Evolutionary conservation across 2,329 filamentous ascomycete genomes (phyloP).

Genomic region (Penicillium hordei): DNA sequence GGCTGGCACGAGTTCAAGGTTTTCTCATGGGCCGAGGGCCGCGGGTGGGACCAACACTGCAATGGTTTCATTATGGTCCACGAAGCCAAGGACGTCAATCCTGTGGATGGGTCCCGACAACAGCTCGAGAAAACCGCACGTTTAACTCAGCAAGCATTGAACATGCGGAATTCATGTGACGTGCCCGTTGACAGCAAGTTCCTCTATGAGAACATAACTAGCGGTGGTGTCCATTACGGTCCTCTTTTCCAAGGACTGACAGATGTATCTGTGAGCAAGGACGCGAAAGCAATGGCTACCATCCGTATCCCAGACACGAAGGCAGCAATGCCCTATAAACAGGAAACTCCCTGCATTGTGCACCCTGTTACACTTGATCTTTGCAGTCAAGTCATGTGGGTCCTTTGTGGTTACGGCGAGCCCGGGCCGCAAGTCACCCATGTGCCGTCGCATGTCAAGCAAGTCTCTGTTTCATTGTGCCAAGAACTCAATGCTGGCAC

Average conservation of each 20-base stretch:
- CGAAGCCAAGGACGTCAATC: slow-evolving; percentile 20
- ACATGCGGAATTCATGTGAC: slow-evolving; percentile 11
- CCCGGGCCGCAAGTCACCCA: slow-evolving; percentile 11
- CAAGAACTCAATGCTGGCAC: slow-evolving; percentile 10
- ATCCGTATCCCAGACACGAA: slow-evolving; percentile 19
- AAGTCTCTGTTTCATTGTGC: slow-evolving; percentile 12
- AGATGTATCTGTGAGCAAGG: slow-evolving; percentile 7
- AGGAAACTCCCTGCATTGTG: slow-evolving; percentile 17
- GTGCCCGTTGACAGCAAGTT: slow-evolving; percentile 6
- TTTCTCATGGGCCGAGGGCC: slow-evolving; percentile 25
- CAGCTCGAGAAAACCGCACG: neutral
- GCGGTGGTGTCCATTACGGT: slow-evolving; percentile 19
- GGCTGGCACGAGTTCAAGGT: slow-evolving; percentile 29
- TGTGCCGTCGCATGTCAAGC: slow-evolving; percentile 22
- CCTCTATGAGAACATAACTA: slow-evolving; percentile 19
- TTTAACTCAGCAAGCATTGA: neutral
- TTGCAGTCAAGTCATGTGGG: slow-evolving; percentile 22
- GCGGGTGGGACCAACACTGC: slow-evolving; percentile 27
- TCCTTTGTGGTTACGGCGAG: slow-evolving; percentile 17
- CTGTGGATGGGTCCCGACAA: slow-evolving; percentile 17
- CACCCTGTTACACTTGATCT: slow-evolving; percentile 22
- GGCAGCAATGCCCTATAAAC: slow-evolving; percentile 14
- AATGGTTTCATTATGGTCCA: slow-evolving; percentile 23
- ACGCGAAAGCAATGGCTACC: slow-evolving; percentile 12
- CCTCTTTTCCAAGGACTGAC: slow-evolving; percentile 18